Conservation (phyloP, 441 rosid species). For the Theobroma grandiflorum region DNA sequence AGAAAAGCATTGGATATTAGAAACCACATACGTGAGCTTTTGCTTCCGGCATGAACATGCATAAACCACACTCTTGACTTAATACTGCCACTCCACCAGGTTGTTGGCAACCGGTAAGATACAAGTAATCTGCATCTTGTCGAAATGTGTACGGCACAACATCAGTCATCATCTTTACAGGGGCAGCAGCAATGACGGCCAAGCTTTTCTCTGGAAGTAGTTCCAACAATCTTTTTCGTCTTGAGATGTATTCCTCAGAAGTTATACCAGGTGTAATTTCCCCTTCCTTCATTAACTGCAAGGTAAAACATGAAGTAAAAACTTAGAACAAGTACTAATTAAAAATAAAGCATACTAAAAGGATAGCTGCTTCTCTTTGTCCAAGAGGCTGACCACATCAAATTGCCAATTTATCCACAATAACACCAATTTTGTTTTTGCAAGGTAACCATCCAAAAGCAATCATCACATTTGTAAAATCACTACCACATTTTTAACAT, state of each 20-base stretch:
- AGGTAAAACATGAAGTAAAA: conserved; percentile 24
- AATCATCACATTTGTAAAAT: background rate
- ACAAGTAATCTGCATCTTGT: conserved; percentile 88
- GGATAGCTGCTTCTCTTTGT: conserved; percentile 9
- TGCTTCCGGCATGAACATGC: conserved; percentile 99
- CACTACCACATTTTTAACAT: conserved; percentile 9
- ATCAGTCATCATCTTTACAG: conserved; percentile 96
- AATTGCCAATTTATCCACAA: background rate
- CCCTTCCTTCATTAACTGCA: conserved; percentile 83
- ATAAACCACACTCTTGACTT: conserved; percentile 75
- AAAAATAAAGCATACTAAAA: background rate
- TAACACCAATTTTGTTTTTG: background rate
- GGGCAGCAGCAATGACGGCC: conserved; percentile 87
- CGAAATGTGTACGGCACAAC: conserved; percentile 93
- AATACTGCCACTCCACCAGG: conserved; percentile 95
- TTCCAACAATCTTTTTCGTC: conserved; percentile 77
- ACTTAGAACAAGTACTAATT: background rate
- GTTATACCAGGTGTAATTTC: conserved; percentile 91
- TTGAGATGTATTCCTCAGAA: conserved; percentile 74
- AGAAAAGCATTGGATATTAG: background rate
- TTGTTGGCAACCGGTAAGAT: conserved; percentile 95
- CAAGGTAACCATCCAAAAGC: background rate
- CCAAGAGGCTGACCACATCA: conserved; percentile 5
- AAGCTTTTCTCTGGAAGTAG: conserved; percentile 83
- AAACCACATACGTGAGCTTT: conserved; percentile 64